phyloP scores from a whole-genome alignment of 2,329 filamentous ascomycete species.

The Alternaria incomplexa region DNA sequence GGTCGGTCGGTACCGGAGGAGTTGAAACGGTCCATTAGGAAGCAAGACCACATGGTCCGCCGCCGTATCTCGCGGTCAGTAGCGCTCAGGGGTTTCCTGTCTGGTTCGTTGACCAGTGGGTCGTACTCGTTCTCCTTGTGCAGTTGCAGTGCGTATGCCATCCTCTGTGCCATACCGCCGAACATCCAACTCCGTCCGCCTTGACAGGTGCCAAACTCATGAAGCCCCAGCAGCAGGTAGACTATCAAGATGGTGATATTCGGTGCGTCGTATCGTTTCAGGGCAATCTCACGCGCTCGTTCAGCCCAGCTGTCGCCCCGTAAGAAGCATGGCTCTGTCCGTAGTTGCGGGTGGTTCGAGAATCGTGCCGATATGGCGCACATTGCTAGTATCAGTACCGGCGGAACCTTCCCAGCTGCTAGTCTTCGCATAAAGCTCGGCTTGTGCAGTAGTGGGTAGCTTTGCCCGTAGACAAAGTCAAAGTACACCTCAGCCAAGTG shows the following conservation, averaged over 20 bases:
- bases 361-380: slow-evolving; percentile 96
- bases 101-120: slow-evolving; percentile 67
- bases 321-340: slow-evolving; percentile 78
- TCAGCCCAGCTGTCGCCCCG: slow-evolving; percentile 91
- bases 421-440: slow-evolving; percentile 94
- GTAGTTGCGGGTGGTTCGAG: slow-evolving; percentile 83
- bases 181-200: slow-evolving; percentile 95
- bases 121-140: slow-evolving; percentile 91
- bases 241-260: slow-evolving; percentile 96
- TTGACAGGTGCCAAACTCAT: slow-evolving; percentile 97
- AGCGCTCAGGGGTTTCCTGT: slow-evolving; percentile 74
- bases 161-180: slow-evolving; percentile 91
- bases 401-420: slow-evolving; percentile 79
- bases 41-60: slow-evolving; percentile 97
- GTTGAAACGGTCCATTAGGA: slow-evolving; percentile 96
- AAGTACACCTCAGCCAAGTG: slow-evolving; percentile 95
- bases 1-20: slow-evolving; percentile 93
- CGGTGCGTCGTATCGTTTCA: slow-evolving; percentile 88
- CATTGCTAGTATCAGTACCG: slow-evolving; percentile 89
- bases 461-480: slow-evolving; percentile 92
- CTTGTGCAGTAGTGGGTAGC: slow-evolving; percentile 93
- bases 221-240: slow-evolving; percentile 83
- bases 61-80: slow-evolving; percentile 92
- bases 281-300: slow-evolving; percentile 83
- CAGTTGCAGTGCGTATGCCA: slow-evolving; percentile 94